phyloP scores from a whole-genome alignment of 805 yeast genomes.

The Hemisphaericaspora nanyangensis region DNA sequence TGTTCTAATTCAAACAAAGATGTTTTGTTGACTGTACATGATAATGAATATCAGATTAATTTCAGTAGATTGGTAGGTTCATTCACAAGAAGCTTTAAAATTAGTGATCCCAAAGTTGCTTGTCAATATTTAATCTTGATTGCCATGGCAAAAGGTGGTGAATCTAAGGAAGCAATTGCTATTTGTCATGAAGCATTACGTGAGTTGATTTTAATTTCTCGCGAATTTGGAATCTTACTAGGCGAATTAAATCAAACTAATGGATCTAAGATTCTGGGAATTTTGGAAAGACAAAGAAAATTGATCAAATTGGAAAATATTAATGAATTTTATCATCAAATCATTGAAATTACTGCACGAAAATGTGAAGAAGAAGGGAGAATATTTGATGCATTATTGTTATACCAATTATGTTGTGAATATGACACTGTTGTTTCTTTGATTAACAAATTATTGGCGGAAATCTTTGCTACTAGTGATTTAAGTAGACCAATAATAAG shows the following conservation, averaged over 20 bases:
- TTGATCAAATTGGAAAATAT: constrained; percentile 58
- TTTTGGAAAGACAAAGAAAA: constrained; percentile 71
- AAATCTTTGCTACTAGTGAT: constrained; percentile 67
- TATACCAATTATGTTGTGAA: constrained; percentile 87
- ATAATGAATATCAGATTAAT: constrained; percentile 35
- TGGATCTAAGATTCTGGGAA: constrained; percentile 78
- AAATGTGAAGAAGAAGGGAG: constrained; percentile 92
- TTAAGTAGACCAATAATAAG: constrained; percentile 52
- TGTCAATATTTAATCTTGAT: constrained; percentile 82
- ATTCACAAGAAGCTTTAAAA: constrained; percentile 78
- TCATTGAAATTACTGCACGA: constrained; percentile 80
- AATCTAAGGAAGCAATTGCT: constrained; percentile 41
- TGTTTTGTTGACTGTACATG: constrained; percentile 31
- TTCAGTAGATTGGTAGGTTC: constrained; percentile 70
- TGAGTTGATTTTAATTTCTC: constrained; percentile 79
- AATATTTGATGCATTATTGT: constrained; percentile 73
- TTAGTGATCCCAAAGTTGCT: constrained; percentile 84
- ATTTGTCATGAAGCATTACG: constrained; percentile 75
- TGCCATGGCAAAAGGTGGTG: constrained; percentile 39
- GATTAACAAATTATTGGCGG: constrained; percentile 75
- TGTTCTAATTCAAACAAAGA: constrained; percentile 31
- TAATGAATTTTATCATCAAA: constrained; percentile 58
- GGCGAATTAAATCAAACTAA: constrained; percentile 73
- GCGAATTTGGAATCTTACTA: constrained; percentile 74
- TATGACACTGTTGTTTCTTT: constrained; percentile 74